phyloP scores from a whole-genome alignment of 345 rosid genomes.

The Clausena lansium region DNA sequence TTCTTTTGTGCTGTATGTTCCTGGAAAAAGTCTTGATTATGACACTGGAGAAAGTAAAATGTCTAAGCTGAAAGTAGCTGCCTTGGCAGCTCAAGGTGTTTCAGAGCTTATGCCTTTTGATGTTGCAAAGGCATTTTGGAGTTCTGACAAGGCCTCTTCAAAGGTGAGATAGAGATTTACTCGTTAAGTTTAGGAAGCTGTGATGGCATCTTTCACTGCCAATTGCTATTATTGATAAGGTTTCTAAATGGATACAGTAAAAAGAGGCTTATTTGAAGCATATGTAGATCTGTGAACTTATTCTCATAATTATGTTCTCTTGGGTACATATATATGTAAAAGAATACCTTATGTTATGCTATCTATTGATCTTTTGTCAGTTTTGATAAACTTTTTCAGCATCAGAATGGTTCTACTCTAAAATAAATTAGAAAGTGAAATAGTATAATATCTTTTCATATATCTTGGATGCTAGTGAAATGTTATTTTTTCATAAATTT shows the following conservation, averaged over 20 bases:
- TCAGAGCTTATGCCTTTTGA: constrained; percentile 95
- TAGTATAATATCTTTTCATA: background rate
- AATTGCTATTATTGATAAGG: background rate
- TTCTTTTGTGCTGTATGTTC: constrained; percentile 72
- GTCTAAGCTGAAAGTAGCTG: constrained; percentile 65
- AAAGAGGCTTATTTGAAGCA: background rate
- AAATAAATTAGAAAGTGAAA: background rate
- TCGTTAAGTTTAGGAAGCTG: constrained; percentile 6
- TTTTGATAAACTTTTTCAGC: background rate
- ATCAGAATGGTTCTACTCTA: background rate
- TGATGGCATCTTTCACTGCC: background rate
- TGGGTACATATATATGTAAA: background rate
- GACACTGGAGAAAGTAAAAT: constrained; percentile 41
- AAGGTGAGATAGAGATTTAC: constrained; percentile 51
- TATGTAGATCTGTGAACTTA: background rate
- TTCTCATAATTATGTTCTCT: background rate
- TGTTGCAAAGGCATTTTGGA: constrained; percentile 81
- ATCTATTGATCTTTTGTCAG: background rate
- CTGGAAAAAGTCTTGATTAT: constrained; percentile 47
- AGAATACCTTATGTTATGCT: background rate
- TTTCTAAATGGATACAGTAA: background rate
- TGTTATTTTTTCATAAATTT: too few relatives aligned
- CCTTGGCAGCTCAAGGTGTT: constrained; percentile 76
- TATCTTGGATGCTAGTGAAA: background rate
- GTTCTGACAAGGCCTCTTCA: constrained; percentile 67